Evolutionary conservation across 768 basidiomycete genomes (phyloP).

Genomic region (Boletus rufocinnamomeus): DNA sequence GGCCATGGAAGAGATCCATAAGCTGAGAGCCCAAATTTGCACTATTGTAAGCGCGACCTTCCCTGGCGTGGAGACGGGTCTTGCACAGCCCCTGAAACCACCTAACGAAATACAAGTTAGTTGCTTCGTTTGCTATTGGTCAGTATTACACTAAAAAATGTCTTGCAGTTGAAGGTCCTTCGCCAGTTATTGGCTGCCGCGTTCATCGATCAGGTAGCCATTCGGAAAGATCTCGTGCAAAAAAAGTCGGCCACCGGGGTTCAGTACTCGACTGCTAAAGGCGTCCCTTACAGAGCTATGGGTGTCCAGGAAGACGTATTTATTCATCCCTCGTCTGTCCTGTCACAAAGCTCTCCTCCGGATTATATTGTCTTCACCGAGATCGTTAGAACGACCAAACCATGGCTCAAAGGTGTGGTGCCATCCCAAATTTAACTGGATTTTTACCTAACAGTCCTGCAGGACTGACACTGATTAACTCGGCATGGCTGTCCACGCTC

Average conservation of each 20-base stretch:
- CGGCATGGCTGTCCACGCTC: conserved; percentile 82
- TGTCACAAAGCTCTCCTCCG: conserved; percentile 70
- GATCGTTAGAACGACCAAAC: conserved; percentile 68
- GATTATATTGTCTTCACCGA: conserved; percentile 88
- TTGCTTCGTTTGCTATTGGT: neutral
- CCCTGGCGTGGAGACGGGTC: conserved; percentile 58
- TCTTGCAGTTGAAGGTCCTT: conserved; percentile 81
- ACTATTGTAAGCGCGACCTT: conserved; percentile 83
- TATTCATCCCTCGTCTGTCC: conserved; percentile 87
- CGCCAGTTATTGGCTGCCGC: conserved; percentile 85
- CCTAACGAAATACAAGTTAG: conserved; percentile 78
- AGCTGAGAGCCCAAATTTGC: conserved; percentile 86
- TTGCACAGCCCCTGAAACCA: conserved; percentile 66
- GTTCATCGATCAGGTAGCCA: conserved; percentile 94
- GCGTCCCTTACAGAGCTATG: conserved; percentile 80
- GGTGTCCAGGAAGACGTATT: conserved; percentile 86
- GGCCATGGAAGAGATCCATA: conserved; percentile 99
- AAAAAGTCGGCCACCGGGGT: conserved; percentile 57
- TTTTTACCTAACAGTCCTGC: conserved; percentile 6
- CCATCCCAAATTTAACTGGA: neutral
- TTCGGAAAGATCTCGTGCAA: conserved; percentile 80
- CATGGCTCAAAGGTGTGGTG: conserved; percentile 77
- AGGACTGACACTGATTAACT: conserved; percentile 86
- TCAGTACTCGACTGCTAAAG: conserved; percentile 74
- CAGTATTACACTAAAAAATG: conserved; percentile 4